Base-by-base conservation (phyloP, 2,329 filamentous ascomycete genomes). In the Pestalotiopsis sp. region DNA sequence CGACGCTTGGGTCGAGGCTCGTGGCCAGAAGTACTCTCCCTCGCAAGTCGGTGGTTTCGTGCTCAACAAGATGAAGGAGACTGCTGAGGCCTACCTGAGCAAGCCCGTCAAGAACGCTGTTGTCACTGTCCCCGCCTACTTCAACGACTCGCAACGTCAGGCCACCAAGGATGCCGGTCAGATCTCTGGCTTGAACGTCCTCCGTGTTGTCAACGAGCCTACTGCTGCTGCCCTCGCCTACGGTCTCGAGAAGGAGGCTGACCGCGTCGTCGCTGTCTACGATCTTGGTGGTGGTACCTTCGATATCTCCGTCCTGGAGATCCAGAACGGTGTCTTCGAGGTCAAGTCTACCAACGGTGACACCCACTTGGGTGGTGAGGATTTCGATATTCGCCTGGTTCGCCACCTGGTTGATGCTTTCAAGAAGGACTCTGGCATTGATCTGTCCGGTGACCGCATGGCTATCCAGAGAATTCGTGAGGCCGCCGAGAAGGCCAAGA, bases 311-410 rank as follows among this genome's bases (percentile, higher is more conserved):
- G 91, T 98, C 72, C 92, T 98, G 17, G 94, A 97, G 85, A 98
- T 98, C 80, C 94, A 97, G 86, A 94, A 94, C 83, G 95, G 95
- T 83, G 95, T 98, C 68, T 98, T 98, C 82, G 95, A 98, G 87
- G 95, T 98, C 83, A 98, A 98, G 90, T 97, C 95, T 20, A 98
- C 95, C 86, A 97, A 97, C 83, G 95, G 95, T 91, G 95, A 98
- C 82, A 98, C 95, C 73, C 95, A 98, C 84, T 90, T 98, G 76
- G 95, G 95, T 90, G 95, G 95, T 86, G 95, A 98, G 83, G 95
- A 98, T 83, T 98, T 98, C 79, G 95, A 98, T 80, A 98, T 97
- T 79, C 90, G 90, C 78, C 91, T 98, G 69, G 95, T 98, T 79
- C 94, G 94, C 80, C 92, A 97, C 88, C 88, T 98, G 69, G 94